Base-by-base conservation (phyloP, 495 filamentous ascomycete genomes). In the Xylona heveae region DNA sequence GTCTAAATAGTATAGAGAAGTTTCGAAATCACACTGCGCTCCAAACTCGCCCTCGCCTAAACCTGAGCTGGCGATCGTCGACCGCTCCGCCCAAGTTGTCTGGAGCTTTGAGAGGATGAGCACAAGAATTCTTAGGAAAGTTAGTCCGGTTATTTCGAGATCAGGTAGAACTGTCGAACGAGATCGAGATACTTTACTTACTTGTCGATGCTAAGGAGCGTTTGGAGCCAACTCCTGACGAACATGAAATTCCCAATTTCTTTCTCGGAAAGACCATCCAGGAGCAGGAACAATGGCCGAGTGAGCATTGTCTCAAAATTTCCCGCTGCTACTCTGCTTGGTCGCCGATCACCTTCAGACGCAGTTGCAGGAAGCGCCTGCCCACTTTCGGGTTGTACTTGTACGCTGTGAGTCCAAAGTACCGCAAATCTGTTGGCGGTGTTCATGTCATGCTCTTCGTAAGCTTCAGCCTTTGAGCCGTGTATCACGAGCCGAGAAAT, bases 211-310 rank as follows among this genome's bases (percentile, higher is more conserved):
- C 60, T 66, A 28, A 72, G 54, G 12, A 90, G 55, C 28, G 66
- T 78, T 42, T 77, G 73, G 5, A 97, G 55, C 88, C 88, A 97
- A 24, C 64, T 68, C 38, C 76, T 69, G 14, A 78, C 68, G 33
- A 74, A 74, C 47, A 78, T 69, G 22, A 70, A 81, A 19, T 77
- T 47, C 42, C 84, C 79, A 7, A 68, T 71, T 16, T 66, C 64
- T 40, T 75, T 75, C 32, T 85, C 75, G 14, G 61, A 50, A 0
- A 93, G 57, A 7, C 76, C 64, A 48, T 95, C 85, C 21, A 95
- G 59, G 37, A 90, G 62, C 19, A 91, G 54, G 35, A 93, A 74
- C 20, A 93, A 48, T 1, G 85, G 85, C 12, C 82, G 66, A 5
- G 77, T 74, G 27, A 95, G 61, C 57, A 93, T 70, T 3, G 74